Conservation (phyloP, 2,329 filamentous ascomycete genomes). For the Raffaelea deltoideospora region DNA sequence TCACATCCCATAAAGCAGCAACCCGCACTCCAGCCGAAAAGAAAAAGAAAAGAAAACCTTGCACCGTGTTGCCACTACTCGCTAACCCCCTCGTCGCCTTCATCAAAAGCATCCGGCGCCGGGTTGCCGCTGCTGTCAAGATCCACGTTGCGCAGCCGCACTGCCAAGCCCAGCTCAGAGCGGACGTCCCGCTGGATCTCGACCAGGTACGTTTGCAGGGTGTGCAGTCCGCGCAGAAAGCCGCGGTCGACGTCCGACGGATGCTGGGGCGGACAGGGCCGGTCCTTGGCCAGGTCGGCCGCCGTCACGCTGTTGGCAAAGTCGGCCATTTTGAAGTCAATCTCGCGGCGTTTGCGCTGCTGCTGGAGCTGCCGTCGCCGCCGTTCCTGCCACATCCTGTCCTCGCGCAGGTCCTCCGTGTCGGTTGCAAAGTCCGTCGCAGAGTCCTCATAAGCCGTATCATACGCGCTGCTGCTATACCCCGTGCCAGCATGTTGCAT, state of each 20-base stretch:
- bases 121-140: not conserved
- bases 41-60: not conserved
- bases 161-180: slow-evolving; percentile 29
- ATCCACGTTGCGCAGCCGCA: slow-evolving; percentile 5
- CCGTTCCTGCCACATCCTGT: slow-evolving; percentile 11
- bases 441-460: slow-evolving; percentile 38
- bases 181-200: slow-evolving; percentile 69
- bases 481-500: too few relatives aligned
- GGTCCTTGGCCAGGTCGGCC: slow-evolving; percentile 50
- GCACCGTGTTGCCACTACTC: slow-evolving; percentile 9
- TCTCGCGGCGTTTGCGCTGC: slow-evolving; percentile 40
- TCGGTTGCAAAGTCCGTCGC: slow-evolving; percentile 44
- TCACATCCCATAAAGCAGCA: too few relatives aligned
- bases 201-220: slow-evolving; percentile 69
- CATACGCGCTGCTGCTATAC: slow-evolving; percentile 41
- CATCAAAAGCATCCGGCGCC: slow-evolving; percentile 4
- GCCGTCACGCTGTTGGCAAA: slow-evolving; percentile 96
- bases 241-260: slow-evolving; percentile 72
- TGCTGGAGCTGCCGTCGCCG: slow-evolving; percentile 10
- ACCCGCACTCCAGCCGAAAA: not conserved
- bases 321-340: slow-evolving; percentile 94
- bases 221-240: slow-evolving; percentile 72
- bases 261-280: slow-evolving; percentile 65
- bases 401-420: slow-evolving; percentile 30
- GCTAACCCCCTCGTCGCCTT: slow-evolving; percentile 18